These are phyloP conservation scores for Lasiodiplodia citricola DNA, from an alignment of 2,329 filamentous ascomycete genomes.

Conservation along the genomic window DNA sequence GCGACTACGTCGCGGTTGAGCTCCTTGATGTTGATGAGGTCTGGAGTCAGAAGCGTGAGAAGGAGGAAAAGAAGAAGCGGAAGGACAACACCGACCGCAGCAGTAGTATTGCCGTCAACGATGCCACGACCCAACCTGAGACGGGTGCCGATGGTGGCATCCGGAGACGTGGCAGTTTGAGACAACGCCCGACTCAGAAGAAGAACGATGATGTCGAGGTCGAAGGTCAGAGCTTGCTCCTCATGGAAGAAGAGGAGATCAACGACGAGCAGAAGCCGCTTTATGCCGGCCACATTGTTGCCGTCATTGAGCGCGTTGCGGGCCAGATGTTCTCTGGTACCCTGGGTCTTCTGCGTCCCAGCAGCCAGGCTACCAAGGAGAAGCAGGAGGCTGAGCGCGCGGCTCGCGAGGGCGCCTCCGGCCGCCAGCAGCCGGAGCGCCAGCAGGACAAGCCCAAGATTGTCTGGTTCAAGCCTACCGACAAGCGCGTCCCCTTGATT, in stretches of 20 bases:
- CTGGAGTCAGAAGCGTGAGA: conserved; percentile 98
- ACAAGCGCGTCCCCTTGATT: conserved; percentile 97
- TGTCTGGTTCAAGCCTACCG: conserved; percentile 99
- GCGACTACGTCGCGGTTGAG: conserved; percentile 93
- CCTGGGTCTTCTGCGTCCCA: conserved; percentile 89
- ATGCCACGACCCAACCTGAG: conserved; percentile 61
- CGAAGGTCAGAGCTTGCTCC: conserved; percentile 92
- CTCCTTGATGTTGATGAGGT: conserved; percentile 97
- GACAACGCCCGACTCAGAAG: conserved; percentile 97
- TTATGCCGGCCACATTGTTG: conserved; percentile 95
- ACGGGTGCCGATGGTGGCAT: conserved; percentile 80
- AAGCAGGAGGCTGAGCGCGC: conserved; percentile 97
- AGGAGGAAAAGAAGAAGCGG: conserved; percentile 99
- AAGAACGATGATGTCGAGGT: conserved; percentile 99
- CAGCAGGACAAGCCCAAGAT: conserved; percentile 98
- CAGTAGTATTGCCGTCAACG: conserved; percentile 73
- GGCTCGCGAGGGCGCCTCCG: conserved; percentile 80
- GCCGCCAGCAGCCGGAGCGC: conserved; percentile 77
- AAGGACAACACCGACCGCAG: conserved; percentile 95
- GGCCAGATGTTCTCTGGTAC: conserved; percentile 99
- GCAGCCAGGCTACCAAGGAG: conserved; percentile 98
- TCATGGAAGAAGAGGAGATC: conserved; percentile 98
- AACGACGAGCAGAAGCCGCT: conserved; percentile 97
- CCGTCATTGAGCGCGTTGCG: conserved; percentile 94
- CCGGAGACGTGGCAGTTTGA: conserved; percentile 89